Evolutionary conservation across 164 flowering plant genomes (phyloP).

Genomic region (Protea cynaroides): DNA sequence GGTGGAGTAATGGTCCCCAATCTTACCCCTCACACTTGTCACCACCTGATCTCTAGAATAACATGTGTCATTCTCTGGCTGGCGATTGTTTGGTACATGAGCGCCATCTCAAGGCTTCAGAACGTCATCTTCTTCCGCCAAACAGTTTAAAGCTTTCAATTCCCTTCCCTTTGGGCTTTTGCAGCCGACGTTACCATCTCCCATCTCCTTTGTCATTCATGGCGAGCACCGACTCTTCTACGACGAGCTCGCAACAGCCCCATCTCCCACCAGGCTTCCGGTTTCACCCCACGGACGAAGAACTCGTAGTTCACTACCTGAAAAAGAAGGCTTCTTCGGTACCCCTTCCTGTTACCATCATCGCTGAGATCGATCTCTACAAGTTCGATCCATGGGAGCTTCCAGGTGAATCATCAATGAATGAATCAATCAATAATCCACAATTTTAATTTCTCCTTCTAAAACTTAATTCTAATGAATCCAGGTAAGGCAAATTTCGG

Average conservation of each 20-base stretch:
- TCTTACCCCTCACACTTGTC: slow-evolving; percentile 27
- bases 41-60: not conserved
- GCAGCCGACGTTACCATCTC: no score
- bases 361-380: slow-evolving; percentile 75
- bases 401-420: no score
- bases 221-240: slow-evolving; percentile 60
- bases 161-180: no score
- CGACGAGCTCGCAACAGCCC: slow-evolving; percentile 46
- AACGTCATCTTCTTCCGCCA: slow-evolving; percentile 15
- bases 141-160: not conserved
- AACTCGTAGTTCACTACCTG: slow-evolving; percentile 76
- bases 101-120: not conserved
- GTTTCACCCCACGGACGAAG: slow-evolving; percentile 87
- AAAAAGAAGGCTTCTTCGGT: slow-evolving; percentile 51
- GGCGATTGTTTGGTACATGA: slow-evolving; percentile 11
- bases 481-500: slow-evolving; percentile 86
- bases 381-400: slow-evolving; percentile 91
- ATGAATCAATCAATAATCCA: no score
- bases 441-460: no score
- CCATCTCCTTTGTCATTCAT: slow-evolving; percentile 8
- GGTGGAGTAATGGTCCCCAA: slow-evolving; percentile 31
- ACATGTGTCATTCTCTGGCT: slow-evolving; percentile 26
- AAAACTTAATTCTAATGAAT: no score
- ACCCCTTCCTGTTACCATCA: slow-evolving; percentile 73
- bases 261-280: slow-evolving; percentile 81